Evolutionary conservation across 2,329 filamentous ascomycete genomes (phyloP), one percentile per base, ranked within the genome.

Genomic region (Hypoxylon sp.): DNA sequence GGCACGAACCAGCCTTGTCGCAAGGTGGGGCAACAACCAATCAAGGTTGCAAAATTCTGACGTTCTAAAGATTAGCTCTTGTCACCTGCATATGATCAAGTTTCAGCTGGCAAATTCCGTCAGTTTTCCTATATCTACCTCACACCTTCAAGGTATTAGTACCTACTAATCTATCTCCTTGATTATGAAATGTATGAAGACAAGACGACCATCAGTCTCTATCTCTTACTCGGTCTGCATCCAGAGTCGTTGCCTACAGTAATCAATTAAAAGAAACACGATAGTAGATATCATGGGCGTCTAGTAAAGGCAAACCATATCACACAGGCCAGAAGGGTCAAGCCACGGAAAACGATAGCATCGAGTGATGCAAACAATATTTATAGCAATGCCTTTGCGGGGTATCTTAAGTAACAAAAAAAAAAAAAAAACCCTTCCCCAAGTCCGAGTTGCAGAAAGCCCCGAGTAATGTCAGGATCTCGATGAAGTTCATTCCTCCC

Each of bases 11-110:
- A 73, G 65, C 65, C 70, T 73, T 68, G 64, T 59, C 13, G 35
- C 39, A 13, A 73, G 71, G 76, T 77, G 75, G 76, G 74, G 75
- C 74, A 69, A 53, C 66, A 62, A 58, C 77, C 75, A 79, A 79
- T 77, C 42, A 67, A 22, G 59, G 53, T n/a, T 42, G 31, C 42
- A 10, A 52, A 39, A 22, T 1, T 22, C 3, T 22, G 19, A 22
- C 19, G 1, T 31, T 39, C 51, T 22, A 5, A 9, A 4, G 13
- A n/a, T n/a, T 35, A 35, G 24, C 53, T 62, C 17, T 33, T 26
- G 42, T 24, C 63, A 59, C 66, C 68, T 58, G 50, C 6, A 13
- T 22, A 8, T n/a, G 17, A 22, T 8, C 24, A 24, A 53, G 19
- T 22, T 53, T 22, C 55, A 50, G 33, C 55, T 50, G 55, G 55